Evolutionary conservation across 2,329 filamentous ascomycete species (phyloP).

Genomic region (Nakataea oryzae): DNA sequence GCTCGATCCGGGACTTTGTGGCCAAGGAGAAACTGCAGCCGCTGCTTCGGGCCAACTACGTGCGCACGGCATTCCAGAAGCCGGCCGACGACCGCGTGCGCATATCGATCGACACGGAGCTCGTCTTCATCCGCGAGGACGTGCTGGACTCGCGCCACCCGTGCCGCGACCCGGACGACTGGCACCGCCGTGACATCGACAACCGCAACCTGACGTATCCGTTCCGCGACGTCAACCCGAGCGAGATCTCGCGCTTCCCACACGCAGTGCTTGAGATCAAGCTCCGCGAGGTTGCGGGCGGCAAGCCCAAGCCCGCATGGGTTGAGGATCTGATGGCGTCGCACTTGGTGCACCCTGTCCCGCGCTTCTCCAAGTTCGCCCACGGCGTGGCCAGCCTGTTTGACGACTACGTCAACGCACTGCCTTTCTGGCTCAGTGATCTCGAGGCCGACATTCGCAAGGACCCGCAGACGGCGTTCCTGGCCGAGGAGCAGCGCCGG

Average conservation of each 20-base stretch:
- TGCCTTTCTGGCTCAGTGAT: conserved; percentile 92
- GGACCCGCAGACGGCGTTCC: conserved; percentile 82
- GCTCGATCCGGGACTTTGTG: conserved; percentile 72
- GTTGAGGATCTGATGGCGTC: conserved; percentile 85
- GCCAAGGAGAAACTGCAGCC: conserved; percentile 69
- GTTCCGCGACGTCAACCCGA: conserved; percentile 78
- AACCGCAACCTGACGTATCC: conserved; percentile 73
- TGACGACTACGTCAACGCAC: conserved; percentile 89
- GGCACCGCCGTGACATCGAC: conserved; percentile 90
- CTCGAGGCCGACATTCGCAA: conserved; percentile 89
- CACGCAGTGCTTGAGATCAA: conserved; percentile 91
- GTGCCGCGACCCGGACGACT: conserved; percentile 77
- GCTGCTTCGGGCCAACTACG: conserved; percentile 84
- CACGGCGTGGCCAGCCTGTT: conserved; percentile 88
- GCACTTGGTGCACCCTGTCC: conserved; percentile 81
- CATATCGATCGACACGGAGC: conserved; percentile 84
- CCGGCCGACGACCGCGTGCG: conserved; percentile 83
- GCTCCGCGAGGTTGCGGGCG: conserved; percentile 45
- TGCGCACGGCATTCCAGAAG: conserved; percentile 91
- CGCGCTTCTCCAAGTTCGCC: conserved; percentile 92
- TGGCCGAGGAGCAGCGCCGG: conserved; percentile 78
- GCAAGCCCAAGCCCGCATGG: conserved; percentile 64
- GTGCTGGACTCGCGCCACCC: conserved; percentile 73
- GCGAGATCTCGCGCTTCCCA: conserved; percentile 84
- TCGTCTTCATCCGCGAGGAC: conserved; percentile 76